Percentiles rank a stretch among this genome's conserved stretches.
These are phyloP conservation scores for Chlorella sp. DNA, from an alignment of 139 green algal species.

Conservation along the genomic window DNA sequence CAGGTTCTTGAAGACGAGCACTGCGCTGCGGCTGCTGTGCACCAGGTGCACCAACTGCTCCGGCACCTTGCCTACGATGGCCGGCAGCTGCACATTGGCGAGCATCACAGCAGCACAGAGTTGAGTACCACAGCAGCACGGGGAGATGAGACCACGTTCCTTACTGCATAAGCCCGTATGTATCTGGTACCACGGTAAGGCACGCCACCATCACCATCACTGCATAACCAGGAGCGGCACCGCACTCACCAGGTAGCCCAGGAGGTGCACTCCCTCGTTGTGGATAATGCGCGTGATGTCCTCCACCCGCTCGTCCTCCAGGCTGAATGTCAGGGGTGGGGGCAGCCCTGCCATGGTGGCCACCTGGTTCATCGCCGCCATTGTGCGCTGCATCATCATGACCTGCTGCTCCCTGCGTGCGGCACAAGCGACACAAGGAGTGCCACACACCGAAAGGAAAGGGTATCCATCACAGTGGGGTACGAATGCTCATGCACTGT, in stretches of 20 bases:
- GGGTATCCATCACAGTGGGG: too few species aligned
- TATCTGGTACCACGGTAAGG: too few species aligned
- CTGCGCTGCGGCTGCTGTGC: background rate
- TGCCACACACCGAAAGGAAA: too few species aligned
- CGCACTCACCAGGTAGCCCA: slow-evolving; percentile 1
- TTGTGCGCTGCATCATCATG: background rate
- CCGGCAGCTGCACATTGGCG: background rate
- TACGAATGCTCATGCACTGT: too few species aligned
- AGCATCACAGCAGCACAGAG: too few species aligned
- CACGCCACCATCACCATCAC: too few species aligned
- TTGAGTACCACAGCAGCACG: too few species aligned
- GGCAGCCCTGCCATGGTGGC: background rate
- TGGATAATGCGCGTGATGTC: background rate
- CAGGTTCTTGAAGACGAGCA: background rate
- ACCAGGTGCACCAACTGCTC: background rate
- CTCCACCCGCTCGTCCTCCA: background rate
- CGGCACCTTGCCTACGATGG: background rate
- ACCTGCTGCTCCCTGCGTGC: background rate
- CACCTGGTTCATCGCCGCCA: background rate
- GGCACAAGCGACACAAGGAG: too few species aligned
- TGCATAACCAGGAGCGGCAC: too few species aligned
- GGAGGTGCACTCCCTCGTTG: background rate
- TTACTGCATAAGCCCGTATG: too few species aligned
- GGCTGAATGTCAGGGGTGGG: background rate
- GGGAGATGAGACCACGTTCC: too few species aligned